Evolutionary conservation across 169 alveolate genomes (phyloP).

Genomic region (Plasmodium sp.): DNA sequence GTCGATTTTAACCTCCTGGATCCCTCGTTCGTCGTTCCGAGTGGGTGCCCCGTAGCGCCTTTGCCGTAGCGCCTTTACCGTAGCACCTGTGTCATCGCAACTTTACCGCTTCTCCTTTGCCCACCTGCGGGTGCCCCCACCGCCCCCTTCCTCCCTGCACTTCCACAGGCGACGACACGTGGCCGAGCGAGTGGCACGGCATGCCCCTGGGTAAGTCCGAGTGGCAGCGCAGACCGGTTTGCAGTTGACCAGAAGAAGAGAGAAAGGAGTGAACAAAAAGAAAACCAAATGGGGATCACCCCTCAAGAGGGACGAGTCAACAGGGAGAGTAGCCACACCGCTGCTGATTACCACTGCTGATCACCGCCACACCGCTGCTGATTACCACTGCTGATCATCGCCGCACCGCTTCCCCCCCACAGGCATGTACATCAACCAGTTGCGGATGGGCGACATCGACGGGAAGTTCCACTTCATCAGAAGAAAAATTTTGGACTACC

Average conservation of each 20-base stretch:
- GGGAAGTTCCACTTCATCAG: slow-evolving; percentile 45
- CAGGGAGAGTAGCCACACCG: not conserved
- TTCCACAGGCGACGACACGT: slow-evolving; percentile 10
- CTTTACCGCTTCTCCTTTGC: not conserved
- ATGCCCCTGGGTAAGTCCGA: slow-evolving; percentile 49
- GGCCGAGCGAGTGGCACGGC: slow-evolving; percentile 62
- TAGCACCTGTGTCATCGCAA: no score
- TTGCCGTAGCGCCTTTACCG: not conserved
- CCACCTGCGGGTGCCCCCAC: not conserved
- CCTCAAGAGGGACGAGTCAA: not conserved
- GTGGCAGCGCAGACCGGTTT: not conserved
- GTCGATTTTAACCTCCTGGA: slow-evolving; percentile 10
- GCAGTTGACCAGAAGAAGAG: not conserved
- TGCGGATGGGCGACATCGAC: slow-evolving; percentile 65
- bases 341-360: not conserved
- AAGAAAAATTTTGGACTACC: slow-evolving; percentile 35
- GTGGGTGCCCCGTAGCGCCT: not conserved
- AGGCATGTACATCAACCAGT: slow-evolving; percentile 31
- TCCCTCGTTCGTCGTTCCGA: slow-evolving; percentile 52
- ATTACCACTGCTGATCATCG: not conserved
- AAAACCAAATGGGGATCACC: not conserved
- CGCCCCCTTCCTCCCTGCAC: not conserved
- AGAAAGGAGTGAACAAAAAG: not conserved
- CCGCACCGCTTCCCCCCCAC: not conserved
- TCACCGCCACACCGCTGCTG: not conserved